Percentiles rank a stretch among this genome's conserved stretches.
Evolutionary conservation across 768 basidiomycete genomes (phyloP).

Genomic region (Termitomyces sp.): DNA sequence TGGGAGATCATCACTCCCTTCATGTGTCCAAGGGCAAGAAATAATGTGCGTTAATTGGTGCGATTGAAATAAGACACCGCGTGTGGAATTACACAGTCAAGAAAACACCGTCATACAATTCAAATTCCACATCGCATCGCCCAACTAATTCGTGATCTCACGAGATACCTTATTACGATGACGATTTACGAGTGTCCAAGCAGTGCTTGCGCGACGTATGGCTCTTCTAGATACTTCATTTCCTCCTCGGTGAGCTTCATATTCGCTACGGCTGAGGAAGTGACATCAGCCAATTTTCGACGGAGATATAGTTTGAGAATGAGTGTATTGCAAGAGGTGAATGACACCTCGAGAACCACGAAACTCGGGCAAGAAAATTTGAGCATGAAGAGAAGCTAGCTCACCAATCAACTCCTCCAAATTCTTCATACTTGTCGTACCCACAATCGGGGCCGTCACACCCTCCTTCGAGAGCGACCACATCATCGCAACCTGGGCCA

Average conservation of each 20-base stretch:
- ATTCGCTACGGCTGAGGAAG: slow-evolving; percentile 32
- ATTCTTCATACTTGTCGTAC: slow-evolving; percentile 46
- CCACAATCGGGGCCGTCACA: slow-evolving; percentile 57
- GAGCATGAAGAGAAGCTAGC: neutral
- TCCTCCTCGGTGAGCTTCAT: slow-evolving; percentile 52
- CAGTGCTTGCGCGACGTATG: slow-evolving; percentile 26
- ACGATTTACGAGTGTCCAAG: neutral
- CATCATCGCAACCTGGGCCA: slow-evolving; percentile 54
- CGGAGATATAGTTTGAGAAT: neutral
- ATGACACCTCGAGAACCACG: neutral
- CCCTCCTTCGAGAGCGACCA: slow-evolving; percentile 45
- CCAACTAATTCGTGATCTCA: neutral
- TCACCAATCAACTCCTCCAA: slow-evolving; percentile 47
- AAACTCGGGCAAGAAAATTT: neutral
- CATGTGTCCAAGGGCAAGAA: too few species aligned
- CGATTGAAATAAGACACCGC: too few species aligned
- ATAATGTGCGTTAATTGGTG: too few species aligned
- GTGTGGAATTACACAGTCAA: too few species aligned
- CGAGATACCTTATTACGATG: too few species aligned
- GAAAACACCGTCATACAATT: too few species aligned
- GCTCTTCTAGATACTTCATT: slow-evolving; percentile 48
- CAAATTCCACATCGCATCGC: neutral
- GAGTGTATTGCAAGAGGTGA: neutral
- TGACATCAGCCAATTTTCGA: neutral
- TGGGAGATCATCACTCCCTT: too few species aligned